A percentile compares a stretch with the other conserved stretches of the same genome.
Conservation (phyloP, 345 rosid species). For the Luvunga scandens region DNA sequence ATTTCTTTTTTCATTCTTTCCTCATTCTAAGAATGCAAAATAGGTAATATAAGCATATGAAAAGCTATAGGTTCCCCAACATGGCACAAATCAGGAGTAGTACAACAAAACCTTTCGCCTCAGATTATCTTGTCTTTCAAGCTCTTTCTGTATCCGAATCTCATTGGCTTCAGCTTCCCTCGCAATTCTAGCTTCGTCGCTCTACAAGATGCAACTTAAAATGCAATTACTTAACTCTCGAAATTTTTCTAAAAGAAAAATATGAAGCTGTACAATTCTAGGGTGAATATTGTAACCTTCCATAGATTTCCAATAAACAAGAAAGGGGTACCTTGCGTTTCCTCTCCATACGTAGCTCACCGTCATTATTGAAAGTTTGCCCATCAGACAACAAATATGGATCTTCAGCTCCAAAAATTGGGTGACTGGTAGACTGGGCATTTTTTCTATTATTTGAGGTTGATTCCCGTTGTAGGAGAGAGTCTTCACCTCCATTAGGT, state of each 20-base stretch:
- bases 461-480: slow-evolving; percentile 44
- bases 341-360: slow-evolving; percentile 41
- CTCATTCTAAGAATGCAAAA: slow-evolving; percentile 57
- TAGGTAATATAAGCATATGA: slow-evolving; percentile 20
- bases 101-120: slow-evolving; percentile 64
- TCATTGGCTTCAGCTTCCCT: slow-evolving; percentile 78
- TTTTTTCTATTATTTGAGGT: slow-evolving; percentile 38
- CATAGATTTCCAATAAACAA: background rate
- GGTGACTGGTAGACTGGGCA: slow-evolving; percentile 31
- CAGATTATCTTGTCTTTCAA: slow-evolving; percentile 66
- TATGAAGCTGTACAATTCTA: background rate
- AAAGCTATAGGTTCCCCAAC: background rate
- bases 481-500: slow-evolving; percentile 52
- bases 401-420: slow-evolving; percentile 40
- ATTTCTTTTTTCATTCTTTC: slow-evolving; percentile 84
- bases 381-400: slow-evolving; percentile 36
- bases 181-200: slow-evolving; percentile 58
- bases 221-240: slow-evolving; percentile 10
- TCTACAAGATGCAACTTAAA: slow-evolving; percentile 39
- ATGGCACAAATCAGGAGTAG: slow-evolving; percentile 6
- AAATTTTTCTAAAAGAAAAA: slow-evolving; percentile 1
- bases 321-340: slow-evolving; percentile 50
- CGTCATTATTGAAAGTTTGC: slow-evolving; percentile 35
- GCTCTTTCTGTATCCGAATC: slow-evolving; percentile 61
- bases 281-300: background rate